Evolutionary conservation across 2,329 filamentous ascomycete species (phyloP).

Genomic region (Colletotrichum simmondsii): DNA sequence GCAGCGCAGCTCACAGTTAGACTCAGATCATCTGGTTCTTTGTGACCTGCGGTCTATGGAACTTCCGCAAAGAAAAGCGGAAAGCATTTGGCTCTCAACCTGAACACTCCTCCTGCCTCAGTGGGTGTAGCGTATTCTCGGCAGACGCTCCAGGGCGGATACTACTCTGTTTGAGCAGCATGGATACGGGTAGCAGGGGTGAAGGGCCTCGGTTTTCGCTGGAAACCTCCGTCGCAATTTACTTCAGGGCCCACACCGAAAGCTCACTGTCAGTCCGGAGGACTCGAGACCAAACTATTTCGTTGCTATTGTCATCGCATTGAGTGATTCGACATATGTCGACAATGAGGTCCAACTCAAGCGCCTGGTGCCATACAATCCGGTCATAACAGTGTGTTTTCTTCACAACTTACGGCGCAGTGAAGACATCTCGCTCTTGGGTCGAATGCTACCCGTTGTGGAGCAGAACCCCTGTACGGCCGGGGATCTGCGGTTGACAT

Average conservation of each 20-base stretch:
- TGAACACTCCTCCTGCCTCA: no score
- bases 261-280: not conserved
- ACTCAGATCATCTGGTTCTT: not conserved
- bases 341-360: not conserved
- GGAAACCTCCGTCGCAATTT: not conserved
- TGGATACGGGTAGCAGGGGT: not conserved
- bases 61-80: not conserved
- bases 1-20: not conserved
- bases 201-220: not conserved
- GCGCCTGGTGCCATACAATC: not conserved
- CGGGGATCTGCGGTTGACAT: conserved; percentile 19
- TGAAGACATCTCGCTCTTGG: not conserved
- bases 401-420: not conserved
- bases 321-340: not conserved
- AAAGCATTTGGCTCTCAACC: no score
- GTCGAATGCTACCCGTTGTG: not conserved
- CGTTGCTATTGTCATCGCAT: no score
- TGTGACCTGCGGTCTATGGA: not conserved
- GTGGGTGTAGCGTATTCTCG: not conserved
- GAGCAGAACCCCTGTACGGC: conserved; percentile 6
- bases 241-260: not conserved
- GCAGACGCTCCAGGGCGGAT: not conserved
- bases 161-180: not conserved
- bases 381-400: no score
- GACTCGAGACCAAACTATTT: no score